Base-by-base conservation (phyloP, 148 eudicot species). In the Gaultheria prostrata region DNA sequence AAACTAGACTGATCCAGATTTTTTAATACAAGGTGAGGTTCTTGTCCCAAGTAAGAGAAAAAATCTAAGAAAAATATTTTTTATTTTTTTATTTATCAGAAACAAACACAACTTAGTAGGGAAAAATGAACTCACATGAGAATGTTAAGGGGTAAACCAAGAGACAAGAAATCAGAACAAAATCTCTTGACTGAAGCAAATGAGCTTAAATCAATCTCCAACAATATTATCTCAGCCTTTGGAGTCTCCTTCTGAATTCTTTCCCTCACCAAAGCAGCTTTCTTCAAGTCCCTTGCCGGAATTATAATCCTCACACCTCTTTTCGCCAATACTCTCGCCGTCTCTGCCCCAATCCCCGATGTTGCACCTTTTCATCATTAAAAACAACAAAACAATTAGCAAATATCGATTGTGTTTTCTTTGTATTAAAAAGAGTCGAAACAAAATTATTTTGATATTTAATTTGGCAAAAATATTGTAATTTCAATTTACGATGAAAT, bases 131-230 rank as follows among this genome's bases (percentile, higher is more conserved):
- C 94, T 88, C 86, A 97, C 99, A 94, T 92, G 63, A 97, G 94
- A 73, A 97, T 92, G 70, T 97, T 90, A 54, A 97, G 99, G 49
- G 97, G 99, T 6, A 97, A 84, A 17, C 89, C 87, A 30, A 94
- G 92, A 20, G 98, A 93, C 81, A 94, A 83, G 78, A 97, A 97
- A 65, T 91, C 73, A n/a, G 94, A 89, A 73, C 93, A 94, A 87
- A 97, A 97, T 90, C 92, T 91, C 86, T 84, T 75, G 82, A 97
- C 86, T 15, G 99, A 97, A 90, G 91, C 88, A 87, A 94, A 82
- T 11, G 98, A 97, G 82, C 95, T 91, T 2, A 97, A 88, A 85
- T 97, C 99, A 87, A 93, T 89, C 90, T 97, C 98, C 69, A 97
- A 14, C 17, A 93, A 39, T 49, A 90, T 88, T 3, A 97, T 89